Base-by-base conservation (phyloP, 371 early-diverging fungal genomes). In the Circinella minor region DNA sequence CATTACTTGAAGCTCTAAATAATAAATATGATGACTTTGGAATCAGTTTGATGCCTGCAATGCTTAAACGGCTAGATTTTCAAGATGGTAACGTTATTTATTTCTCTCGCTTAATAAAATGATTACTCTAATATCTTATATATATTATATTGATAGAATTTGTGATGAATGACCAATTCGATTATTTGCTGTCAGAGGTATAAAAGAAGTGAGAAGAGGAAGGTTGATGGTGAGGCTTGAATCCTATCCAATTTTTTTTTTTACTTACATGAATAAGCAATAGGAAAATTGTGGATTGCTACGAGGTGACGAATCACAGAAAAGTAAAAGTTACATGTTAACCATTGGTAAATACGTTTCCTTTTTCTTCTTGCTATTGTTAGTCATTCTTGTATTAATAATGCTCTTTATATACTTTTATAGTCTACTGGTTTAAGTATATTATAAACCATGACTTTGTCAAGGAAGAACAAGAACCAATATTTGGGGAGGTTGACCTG, bases 351-450 rank as follows among this genome's bases (percentile, higher is more conserved):
- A 69, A 67, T 66, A n/a, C 9, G 17, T 38, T 10, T 36, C 5
- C 18, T 57, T 15, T 14, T 15, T 49, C 13, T 18, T 43, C 34
- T 39, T 36, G 27, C 1, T 48, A 34, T 11, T 36, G 36, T 18
- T 15, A 38, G 8, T 5, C 51, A n/a, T n/a, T 51, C 0, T 17
- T n/a, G n/a, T 51, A 51, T 51, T 15, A 51, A 8, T 37, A 18
- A 36, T 54, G 36, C 0, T 62, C 15, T 11, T 36, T 37, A 14
- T 27, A 27, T 27, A 17, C 38, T 51, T 5, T n/a, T n/a, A 34
- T 77, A 79, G 81, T 77, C 14, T 81, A 78, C 47, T 85, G 82
- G 81, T 38, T 85, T 17, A 78, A 77, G 39, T 57, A 75, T 47
- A 75, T 85, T 55, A 71, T 80, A 3, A 48, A 65, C 18, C 48